Conservation (phyloP, 1,284 basidiomycete species). For the Ceratobasidium sp. region DNA sequence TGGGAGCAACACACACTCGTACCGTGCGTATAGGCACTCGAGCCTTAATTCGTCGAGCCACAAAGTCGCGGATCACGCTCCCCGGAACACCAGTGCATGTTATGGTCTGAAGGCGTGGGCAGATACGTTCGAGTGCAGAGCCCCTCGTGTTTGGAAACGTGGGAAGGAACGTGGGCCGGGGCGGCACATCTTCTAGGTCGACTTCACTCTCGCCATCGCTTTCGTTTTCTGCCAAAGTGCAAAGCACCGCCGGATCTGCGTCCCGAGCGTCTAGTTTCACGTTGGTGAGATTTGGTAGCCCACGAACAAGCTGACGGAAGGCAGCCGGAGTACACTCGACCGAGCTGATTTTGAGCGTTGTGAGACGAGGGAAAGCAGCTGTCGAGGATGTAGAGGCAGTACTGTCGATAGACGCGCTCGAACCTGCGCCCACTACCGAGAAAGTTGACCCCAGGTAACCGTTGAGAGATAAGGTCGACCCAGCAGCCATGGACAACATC, state of each 20-base stretch:
- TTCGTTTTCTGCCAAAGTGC: slow-evolving; percentile 3
- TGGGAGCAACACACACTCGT: slow-evolving; percentile 24
- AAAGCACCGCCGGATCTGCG: slow-evolving; percentile 11
- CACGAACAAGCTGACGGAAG: slow-evolving; percentile 29
- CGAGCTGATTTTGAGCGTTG: slow-evolving; percentile 22
- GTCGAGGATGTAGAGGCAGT: slow-evolving; percentile 5
- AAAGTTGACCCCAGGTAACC: not conserved
- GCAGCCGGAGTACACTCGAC: slow-evolving; percentile 36
- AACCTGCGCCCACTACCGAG: not conserved
- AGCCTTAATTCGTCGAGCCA: slow-evolving; percentile 10
- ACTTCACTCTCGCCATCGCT: not conserved
- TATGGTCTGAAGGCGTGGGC: slow-evolving; percentile 10
- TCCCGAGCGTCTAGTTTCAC: slow-evolving; percentile 33
- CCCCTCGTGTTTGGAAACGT: not conserved
- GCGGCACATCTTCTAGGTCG: not conserved
- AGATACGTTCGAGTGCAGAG: slow-evolving; percentile 10
- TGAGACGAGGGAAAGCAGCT: slow-evolving; percentile 18
- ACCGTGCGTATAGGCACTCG: slow-evolving; percentile 20
- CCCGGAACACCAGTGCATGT: slow-evolving; percentile 31
- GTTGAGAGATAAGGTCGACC: not conserved
- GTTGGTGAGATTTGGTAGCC: slow-evolving; percentile 23
- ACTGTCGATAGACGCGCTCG: slow-evolving; percentile 6
- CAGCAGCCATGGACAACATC: not conserved
- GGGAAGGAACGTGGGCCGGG: too few relatives aligned
- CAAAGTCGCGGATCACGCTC: slow-evolving; percentile 12